These are phyloP conservation scores for Picea engelmannii DNA, from an alignment of 83 land plant species.

Conservation along the genomic window DNA sequence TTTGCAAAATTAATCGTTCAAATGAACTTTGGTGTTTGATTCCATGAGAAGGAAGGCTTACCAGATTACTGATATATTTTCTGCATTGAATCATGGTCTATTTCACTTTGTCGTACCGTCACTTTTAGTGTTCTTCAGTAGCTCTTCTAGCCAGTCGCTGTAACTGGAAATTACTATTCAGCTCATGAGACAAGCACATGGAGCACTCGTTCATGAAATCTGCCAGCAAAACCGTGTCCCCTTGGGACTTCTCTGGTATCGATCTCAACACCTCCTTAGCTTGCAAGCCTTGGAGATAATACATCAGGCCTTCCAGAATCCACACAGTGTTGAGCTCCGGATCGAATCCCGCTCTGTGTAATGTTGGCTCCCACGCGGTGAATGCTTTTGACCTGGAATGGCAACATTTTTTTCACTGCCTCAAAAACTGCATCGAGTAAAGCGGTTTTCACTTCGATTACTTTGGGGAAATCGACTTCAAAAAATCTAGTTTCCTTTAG, in stretches of 20 bases:
- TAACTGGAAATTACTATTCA: constrained; percentile 58
- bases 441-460: constrained; percentile 52
- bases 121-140: constrained; percentile 15
- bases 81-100: too few species aligned
- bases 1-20: too few species aligned
- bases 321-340: constrained; percentile 58
- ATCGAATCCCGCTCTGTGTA: constrained; percentile 47
- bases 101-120: too few species aligned
- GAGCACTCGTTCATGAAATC: constrained; percentile 87
- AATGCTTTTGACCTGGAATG: constrained; percentile 50
- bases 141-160: constrained; percentile 84
- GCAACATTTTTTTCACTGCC: constrained; percentile 3
- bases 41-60: too few species aligned
- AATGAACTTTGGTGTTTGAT: too few species aligned
- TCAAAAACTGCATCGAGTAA: constrained; percentile 45
- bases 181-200: constrained; percentile 41
- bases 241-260: constrained; percentile 49
- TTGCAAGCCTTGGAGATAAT: constrained; percentile 55
- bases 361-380: constrained; percentile 67
- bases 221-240: constrained; percentile 57
- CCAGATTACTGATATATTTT: too few species aligned
- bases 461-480: constrained; percentile 73
- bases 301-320: constrained; percentile 83
- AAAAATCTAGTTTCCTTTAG: constrained; percentile 62
- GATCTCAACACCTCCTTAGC: constrained; percentile 62